Evolutionary conservation across 176 grass and related monocot genomes (phyloP), one percentile per base, ranked within the genome.

Genomic region (Thinopyrum elongatum): DNA sequence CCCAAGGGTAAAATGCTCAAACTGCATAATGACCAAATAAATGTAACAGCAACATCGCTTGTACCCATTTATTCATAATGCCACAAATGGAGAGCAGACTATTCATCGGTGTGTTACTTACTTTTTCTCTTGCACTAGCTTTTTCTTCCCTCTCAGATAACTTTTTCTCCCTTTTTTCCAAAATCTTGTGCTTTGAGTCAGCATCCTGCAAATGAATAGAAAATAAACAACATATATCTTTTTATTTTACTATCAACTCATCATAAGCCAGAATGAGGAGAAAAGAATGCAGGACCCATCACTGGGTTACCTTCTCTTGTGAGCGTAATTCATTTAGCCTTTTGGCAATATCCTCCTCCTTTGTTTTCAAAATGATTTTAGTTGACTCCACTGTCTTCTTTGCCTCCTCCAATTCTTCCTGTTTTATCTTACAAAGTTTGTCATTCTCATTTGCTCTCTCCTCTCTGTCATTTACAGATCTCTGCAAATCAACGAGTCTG

Each of bases 381-480:
- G 61, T 84, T 4, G 75, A 60, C 65, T 92, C 94, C 35, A 88
- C 22, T 34, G 22, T 58, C 65, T 89, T 94, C 85, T 80, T 90
- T 26, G 94, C 76, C 66, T 96, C 90, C 39, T 98, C 94, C 86
- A 98, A 41, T 68, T 98, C 97, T 47, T 87, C 85, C 53, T 94
- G 85, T 44, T 94, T 98, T 66, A 77, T 79, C 85, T 92, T 98
- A 38, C 94, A 88, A 68, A 92, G 63, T 27, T 79, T 77, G n/a
- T 98, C 92, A 41, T 83, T 92, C 60, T 87, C 78, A 17, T 98
- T 98, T 79, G 97, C 90, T 70, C 90, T 95, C 76, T 98, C 92
- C 82, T 95, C 97, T 83, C 90, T 85, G 80, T 92, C 94, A 80
- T 96, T 98, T 82, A 98, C 79, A 36, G 91, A 92, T 78, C 85